Evolutionary conservation across 371 early-diverging fungal genomes (phyloP).

Genomic region (Smittium mucronatum): DNA sequence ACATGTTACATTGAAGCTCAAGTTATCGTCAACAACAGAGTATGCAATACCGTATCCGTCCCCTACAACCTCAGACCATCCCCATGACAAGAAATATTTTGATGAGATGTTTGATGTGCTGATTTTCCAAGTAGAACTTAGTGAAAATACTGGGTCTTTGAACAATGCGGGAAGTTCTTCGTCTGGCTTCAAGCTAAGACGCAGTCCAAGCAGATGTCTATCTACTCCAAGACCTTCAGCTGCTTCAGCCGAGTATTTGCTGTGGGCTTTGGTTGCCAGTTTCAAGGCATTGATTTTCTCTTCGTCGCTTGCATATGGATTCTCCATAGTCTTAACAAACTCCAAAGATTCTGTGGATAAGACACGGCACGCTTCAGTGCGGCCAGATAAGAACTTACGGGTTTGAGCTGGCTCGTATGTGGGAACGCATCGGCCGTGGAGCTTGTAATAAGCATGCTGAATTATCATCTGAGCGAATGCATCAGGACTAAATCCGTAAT

Average conservation of each 20-base stretch:
- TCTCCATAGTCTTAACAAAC: slow-evolving; percentile 49
- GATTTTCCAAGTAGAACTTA: slow-evolving; percentile 82
- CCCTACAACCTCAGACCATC: slow-evolving; percentile 93
- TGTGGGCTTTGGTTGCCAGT: slow-evolving; percentile 46
- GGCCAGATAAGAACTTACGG: slow-evolving; percentile 59
- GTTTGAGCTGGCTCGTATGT: slow-evolving; percentile 69
- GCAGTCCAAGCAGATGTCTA: slow-evolving; percentile 66
- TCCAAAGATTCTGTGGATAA: slow-evolving; percentile 50
- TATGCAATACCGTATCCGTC: slow-evolving; percentile 92
- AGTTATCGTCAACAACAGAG: slow-evolving; percentile 70
- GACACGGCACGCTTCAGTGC: slow-evolving; percentile 73
- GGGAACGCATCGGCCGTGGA: slow-evolving; percentile 43
- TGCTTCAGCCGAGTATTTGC: slow-evolving; percentile 50
- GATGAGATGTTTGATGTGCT: slow-evolving; percentile 85
- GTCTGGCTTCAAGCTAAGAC: slow-evolving; percentile 44
- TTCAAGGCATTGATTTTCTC: slow-evolving; percentile 37
- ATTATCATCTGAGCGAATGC: slow-evolving; percentile 67
- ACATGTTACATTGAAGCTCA: slow-evolving; percentile 78
- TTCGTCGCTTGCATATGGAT: slow-evolving; percentile 23
- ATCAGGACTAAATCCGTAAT: slow-evolving; percentile 64
- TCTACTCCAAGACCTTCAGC: slow-evolving; percentile 59
- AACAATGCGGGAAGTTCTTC: slow-evolving; percentile 75
- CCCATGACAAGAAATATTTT: slow-evolving; percentile 84
- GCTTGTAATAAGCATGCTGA: slow-evolving; percentile 58
- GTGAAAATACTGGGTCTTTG: slow-evolving; percentile 62